Evolutionary conservation across 257 asterid species (phyloP).

Genomic region (Eustoma russellianum): DNA sequence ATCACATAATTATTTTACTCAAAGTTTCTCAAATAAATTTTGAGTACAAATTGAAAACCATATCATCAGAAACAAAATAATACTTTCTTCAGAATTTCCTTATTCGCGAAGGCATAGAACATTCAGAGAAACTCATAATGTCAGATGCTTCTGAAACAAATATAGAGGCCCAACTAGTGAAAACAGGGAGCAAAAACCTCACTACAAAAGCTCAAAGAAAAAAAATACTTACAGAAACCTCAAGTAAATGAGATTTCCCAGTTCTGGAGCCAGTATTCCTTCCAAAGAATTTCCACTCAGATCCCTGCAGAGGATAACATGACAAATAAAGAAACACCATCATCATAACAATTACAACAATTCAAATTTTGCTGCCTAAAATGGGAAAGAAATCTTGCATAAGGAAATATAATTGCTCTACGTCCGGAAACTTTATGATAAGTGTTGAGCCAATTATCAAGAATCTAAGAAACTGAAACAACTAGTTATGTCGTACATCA

Average conservation of each 20-base stretch:
- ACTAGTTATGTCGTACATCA: too few relatives aligned
- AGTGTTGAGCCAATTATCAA: too few relatives aligned
- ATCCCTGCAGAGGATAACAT: constrained; percentile 38
- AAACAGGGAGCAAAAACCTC: neutral
- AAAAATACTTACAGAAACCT: constrained; percentile 57
- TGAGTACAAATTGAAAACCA: too few relatives aligned
- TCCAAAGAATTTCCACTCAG: constrained; percentile 54
- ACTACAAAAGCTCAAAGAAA: neutral
- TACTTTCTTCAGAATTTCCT: too few relatives aligned
- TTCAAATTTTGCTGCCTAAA: neutral
- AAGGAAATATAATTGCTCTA: neutral
- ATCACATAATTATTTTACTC: too few relatives aligned
- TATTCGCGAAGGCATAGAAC: neutral
- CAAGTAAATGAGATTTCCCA: constrained; percentile 61
- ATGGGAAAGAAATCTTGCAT: neutral
- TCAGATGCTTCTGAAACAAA: neutral
- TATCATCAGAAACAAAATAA: too few relatives aligned
- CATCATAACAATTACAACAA: neutral
- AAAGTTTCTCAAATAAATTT: too few relatives aligned
- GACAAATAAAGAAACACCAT: neutral
- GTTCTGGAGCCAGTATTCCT: constrained; percentile 69
- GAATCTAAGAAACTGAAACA: too few relatives aligned
- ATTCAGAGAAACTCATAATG: neutral
- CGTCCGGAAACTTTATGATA: neutral
- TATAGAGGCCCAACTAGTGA: neutral